phyloP scores from a whole-genome alignment of 495 filamentous ascomycete species.

The Cudoniella acicularis region DNA sequence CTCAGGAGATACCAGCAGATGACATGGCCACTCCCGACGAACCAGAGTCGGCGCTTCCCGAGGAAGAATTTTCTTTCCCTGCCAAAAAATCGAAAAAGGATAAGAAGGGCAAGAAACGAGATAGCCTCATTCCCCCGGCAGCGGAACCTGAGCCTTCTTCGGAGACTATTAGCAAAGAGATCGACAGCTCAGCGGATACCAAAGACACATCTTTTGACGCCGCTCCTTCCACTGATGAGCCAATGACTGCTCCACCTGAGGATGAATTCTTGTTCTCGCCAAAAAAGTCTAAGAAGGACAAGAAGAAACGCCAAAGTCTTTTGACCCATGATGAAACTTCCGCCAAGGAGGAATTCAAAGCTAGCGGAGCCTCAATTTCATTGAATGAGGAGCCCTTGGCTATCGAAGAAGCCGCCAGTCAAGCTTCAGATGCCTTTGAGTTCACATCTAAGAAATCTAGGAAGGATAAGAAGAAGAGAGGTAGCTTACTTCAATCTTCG shows the following conservation, averaged over 20 bases:
- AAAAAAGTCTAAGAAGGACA: constrained; percentile 26
- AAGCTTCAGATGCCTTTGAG: constrained; percentile 17
- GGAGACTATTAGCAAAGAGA: not conserved
- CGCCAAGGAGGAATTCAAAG: not conserved
- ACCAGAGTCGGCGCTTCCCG: not conserved
- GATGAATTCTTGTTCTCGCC: constrained; percentile 18
- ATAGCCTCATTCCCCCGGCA: not conserved
- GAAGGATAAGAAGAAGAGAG: constrained; percentile 36
- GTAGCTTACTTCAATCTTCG: constrained; percentile 5
- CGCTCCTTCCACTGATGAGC: not conserved
- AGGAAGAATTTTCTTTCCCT: constrained; percentile 17
- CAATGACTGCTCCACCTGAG: not conserved
- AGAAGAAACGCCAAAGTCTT: constrained; percentile 1
- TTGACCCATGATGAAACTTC: not conserved
- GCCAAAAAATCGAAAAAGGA: constrained; percentile 43
- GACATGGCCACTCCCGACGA: not conserved
- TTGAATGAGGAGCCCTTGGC: constrained; percentile 19
- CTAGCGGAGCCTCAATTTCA: constrained; percentile 13
- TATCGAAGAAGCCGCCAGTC: constrained; percentile 22
- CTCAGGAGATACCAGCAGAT: not conserved
- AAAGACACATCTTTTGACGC: constrained; percentile 17
- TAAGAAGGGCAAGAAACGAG: constrained; percentile 31
- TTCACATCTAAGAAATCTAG: constrained; percentile 33
- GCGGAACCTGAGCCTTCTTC: not conserved
- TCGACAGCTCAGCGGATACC: constrained; percentile 24